These are phyloP conservation scores for Phytopythium oedochilum DNA, from an alignment of 352 stramenopile species.

Conservation along the genomic window DNA sequence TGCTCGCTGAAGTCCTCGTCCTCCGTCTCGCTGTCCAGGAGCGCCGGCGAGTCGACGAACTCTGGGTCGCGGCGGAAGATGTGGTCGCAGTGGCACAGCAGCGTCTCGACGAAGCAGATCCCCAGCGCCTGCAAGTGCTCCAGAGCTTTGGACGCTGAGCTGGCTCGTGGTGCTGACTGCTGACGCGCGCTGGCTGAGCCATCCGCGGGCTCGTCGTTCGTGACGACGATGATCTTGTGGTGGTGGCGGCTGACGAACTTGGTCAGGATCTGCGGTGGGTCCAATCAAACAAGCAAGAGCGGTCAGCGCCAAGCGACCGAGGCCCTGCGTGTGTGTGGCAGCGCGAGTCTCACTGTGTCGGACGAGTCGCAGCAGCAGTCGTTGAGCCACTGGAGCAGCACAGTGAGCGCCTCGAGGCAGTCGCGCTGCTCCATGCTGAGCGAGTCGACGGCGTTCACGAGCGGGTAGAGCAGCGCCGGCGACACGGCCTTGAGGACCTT, in stretches of 20 bases:
- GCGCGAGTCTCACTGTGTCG: constrained; percentile 44
- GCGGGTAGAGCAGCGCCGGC: constrained; percentile 46
- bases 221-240: constrained; percentile 32
- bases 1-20: constrained; percentile 50
- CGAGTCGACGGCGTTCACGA: constrained; percentile 68
- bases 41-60: constrained; percentile 21
- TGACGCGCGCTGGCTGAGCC: background rate
- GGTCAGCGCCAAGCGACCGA: too few species aligned
- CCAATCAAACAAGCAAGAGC: background rate
- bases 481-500: constrained; percentile 18
- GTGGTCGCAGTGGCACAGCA: constrained; percentile 57
- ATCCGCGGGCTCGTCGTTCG: constrained; percentile 5
- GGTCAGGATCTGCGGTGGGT: constrained; percentile 24
- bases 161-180: background rate
- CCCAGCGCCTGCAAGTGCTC: constrained; percentile 18
- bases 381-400: constrained; percentile 41
- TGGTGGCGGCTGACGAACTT: constrained; percentile 36
- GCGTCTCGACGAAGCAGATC: constrained; percentile 55
- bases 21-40: constrained; percentile 53
- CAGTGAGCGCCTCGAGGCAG: constrained; percentile 63
- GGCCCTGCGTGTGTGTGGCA: too few species aligned
- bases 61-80: constrained; percentile 62
- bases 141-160: background rate
- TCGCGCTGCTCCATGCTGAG: constrained; percentile 66
- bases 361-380: constrained; percentile 28